Evolutionary conservation across 2,329 filamentous ascomycete genomes (phyloP).

Genomic region (Penicillium capsulatum): DNA sequence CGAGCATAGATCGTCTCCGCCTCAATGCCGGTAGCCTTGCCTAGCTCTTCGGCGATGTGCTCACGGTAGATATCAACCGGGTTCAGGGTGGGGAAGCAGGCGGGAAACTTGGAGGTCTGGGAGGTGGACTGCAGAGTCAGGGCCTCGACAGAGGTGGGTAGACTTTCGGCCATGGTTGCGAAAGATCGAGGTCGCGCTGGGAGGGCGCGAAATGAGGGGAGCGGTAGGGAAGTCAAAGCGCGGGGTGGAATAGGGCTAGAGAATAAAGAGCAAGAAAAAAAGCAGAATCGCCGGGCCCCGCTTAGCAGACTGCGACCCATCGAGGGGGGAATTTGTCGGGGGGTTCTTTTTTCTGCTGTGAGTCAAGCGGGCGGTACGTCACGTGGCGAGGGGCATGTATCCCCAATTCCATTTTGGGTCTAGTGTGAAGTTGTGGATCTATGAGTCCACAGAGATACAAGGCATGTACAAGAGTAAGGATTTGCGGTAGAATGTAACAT

Average conservation of each 20-base stretch:
- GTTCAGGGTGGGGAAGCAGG: conserved; percentile 44
- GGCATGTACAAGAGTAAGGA: no score
- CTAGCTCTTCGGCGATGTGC: conserved; percentile 44
- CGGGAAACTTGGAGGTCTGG: conserved; percentile 38
- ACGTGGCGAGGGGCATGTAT: conserved; percentile 8
- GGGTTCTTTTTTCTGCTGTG: conserved; percentile 23
- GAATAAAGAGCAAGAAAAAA: conserved; percentile 18
- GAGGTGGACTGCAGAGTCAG: conserved; percentile 40
- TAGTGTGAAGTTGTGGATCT: no score
- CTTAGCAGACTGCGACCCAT: conserved; percentile 40
- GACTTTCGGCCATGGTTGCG: conserved; percentile 31
- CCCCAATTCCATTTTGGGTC: no score
- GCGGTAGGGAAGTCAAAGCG: conserved; percentile 8
- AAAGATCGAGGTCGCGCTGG: conserved; percentile 14
- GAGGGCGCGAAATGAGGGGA: conserved; percentile 9
- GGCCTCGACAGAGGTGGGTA: conserved; percentile 36
- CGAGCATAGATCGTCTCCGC: conserved; percentile 38
- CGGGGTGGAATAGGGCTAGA: conserved; percentile 4
- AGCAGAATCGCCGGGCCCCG: conserved; percentile 38
- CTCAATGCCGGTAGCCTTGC: conserved; percentile 37
- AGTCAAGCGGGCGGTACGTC: conserved; percentile 34
- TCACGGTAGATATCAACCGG: conserved; percentile 46
- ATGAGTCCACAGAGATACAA: no score
- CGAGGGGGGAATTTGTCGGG: conserved; percentile 26
- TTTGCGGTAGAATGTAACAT: no score